phyloP scores from a whole-genome alignment of 106 monocot genomes.

The Narthecium ossifragum region DNA sequence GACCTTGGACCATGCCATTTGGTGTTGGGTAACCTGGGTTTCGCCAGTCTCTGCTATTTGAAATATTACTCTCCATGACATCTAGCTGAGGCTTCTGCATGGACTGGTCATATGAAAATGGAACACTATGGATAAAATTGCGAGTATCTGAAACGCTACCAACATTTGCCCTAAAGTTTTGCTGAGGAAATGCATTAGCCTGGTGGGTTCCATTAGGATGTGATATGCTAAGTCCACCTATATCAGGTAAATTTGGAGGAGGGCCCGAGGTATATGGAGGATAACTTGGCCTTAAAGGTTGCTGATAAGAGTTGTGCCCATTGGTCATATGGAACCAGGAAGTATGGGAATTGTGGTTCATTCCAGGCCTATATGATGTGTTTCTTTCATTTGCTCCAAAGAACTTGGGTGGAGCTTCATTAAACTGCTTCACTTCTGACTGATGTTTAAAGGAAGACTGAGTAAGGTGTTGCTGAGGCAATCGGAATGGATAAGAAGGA shows the following conservation, averaged over 20 bases:
- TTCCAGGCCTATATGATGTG: not conserved
- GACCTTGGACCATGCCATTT: slow-evolving; percentile 8
- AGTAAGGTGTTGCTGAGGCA: slow-evolving; percentile 1
- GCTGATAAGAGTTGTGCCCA: slow-evolving; percentile 5
- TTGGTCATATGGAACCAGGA: not conserved
- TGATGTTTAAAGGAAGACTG: not conserved
- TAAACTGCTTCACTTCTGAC: slow-evolving; percentile 12
- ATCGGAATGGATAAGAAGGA: slow-evolving; percentile 1
- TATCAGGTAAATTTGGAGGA: slow-evolving; percentile 22
- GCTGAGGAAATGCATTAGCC: slow-evolving; percentile 3
- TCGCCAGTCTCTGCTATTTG: slow-evolving; percentile 9
- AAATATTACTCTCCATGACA: not conserved
- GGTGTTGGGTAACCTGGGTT: slow-evolving; percentile 10
- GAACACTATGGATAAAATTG: slow-evolving; percentile 3
- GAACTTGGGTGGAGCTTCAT: slow-evolving; percentile 16
- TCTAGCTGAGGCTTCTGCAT: slow-evolving; percentile 6
- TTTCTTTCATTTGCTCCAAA: slow-evolving; percentile 7
- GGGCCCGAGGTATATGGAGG: slow-evolving; percentile 17
- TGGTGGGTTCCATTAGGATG: slow-evolving; percentile 22
- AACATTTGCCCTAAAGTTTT: not conserved
- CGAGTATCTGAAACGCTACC: not conserved
- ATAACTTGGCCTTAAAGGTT: not conserved
- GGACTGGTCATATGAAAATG: slow-evolving; percentile 18
- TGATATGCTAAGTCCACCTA: slow-evolving; percentile 20
- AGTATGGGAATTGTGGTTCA: not conserved